Percentiles rank a stretch among this genome's conserved stretches.
phyloP scores from a whole-genome alignment of 2,329 filamentous ascomycete genomes.

The Chaetomium sp. region DNA sequence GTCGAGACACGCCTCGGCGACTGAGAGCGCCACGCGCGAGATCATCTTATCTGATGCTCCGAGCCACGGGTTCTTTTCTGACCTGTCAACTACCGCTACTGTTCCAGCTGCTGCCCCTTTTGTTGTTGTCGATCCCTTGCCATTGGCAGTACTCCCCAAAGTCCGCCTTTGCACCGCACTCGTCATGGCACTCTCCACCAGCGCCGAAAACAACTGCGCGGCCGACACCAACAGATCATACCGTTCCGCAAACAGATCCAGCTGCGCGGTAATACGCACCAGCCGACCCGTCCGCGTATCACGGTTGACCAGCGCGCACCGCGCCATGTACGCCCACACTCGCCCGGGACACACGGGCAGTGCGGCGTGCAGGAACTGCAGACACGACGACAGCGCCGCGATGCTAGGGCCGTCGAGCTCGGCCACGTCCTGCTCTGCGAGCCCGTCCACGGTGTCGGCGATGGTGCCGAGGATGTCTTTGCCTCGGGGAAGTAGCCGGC shows the following conservation, averaged over 20 bases:
- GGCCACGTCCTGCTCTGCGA: slow-evolving; percentile 50
- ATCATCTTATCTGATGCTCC: slow-evolving; percentile 75
- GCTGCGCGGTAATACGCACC: slow-evolving; percentile 68
- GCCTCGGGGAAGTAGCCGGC: slow-evolving; percentile 48
- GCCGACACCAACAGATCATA: slow-evolving; percentile 73
- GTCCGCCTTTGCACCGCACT: slow-evolving; percentile 62
- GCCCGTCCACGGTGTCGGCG: slow-evolving; percentile 75
- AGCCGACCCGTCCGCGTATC: slow-evolving; percentile 72
- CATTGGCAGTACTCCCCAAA: no score
- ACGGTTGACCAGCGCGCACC: slow-evolving; percentile 71
- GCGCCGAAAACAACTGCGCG: slow-evolving; percentile 63
- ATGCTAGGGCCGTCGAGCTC: slow-evolving; percentile 59
- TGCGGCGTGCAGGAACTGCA: slow-evolving; percentile 72
- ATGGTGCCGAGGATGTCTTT: slow-evolving; percentile 75
- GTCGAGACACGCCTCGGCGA: slow-evolving; percentile 71
- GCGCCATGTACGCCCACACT: slow-evolving; percentile 83
- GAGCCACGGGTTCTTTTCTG: slow-evolving; percentile 51
- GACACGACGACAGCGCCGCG: slow-evolving; percentile 60
- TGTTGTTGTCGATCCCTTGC: no score
- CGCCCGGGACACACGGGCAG: slow-evolving; percentile 70
- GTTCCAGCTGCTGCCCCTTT: slow-evolving; percentile 39
- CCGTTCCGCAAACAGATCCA: slow-evolving; percentile 69
- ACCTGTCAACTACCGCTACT: slow-evolving; percentile 35
- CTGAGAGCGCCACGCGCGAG: slow-evolving; percentile 62
- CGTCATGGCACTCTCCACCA: slow-evolving; percentile 68